These are phyloP conservation scores for Escovopsis sp. DNA, from an alignment of 2,329 filamentous ascomycete species.

Conservation along the genomic window DNA sequence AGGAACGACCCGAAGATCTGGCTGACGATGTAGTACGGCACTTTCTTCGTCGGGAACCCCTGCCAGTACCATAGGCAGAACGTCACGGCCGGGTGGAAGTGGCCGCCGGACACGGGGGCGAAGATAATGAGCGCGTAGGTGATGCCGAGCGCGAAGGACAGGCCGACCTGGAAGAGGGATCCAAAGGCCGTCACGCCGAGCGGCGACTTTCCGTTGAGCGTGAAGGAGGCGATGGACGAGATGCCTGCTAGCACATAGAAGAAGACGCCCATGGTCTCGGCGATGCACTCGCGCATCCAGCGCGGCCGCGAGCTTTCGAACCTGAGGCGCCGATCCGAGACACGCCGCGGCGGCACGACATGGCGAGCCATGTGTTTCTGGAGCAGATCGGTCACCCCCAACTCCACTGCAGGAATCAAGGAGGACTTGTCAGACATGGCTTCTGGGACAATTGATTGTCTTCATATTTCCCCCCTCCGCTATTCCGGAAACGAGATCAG, in stretches of 20 bases:
- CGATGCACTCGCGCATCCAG: slow-evolving; percentile 38
- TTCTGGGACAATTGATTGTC: no score
- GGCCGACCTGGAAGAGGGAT: slow-evolving; percentile 39
- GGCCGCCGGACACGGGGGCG: slow-evolving; percentile 36
- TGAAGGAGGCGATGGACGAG: slow-evolving; percentile 35
- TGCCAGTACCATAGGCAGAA: slow-evolving; percentile 34
- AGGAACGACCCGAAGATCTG: slow-evolving; percentile 42
- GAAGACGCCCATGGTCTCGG: slow-evolving; percentile 41
- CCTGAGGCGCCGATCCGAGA: slow-evolving; percentile 37
- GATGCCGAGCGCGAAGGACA: slow-evolving; percentile 40
- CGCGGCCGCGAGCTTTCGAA: slow-evolving; percentile 37
- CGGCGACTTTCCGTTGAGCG: slow-evolving; percentile 27
- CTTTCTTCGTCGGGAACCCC: slow-evolving; percentile 43
- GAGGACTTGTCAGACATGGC: no score
- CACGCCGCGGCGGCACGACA: slow-evolving; percentile 32
- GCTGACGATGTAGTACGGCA: slow-evolving; percentile 38
- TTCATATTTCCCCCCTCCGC: no score
- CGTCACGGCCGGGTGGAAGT: slow-evolving; percentile 38
- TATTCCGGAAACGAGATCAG: no score
- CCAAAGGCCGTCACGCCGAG: slow-evolving; percentile 18
- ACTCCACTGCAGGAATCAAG: slow-evolving; percentile 21
- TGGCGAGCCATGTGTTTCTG: slow-evolving; percentile 32
- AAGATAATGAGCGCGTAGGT: slow-evolving; percentile 43
- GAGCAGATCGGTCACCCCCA: slow-evolving; percentile 37
- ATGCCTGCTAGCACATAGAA: slow-evolving; percentile 40